These are phyloP conservation scores for Naganishia vishniacii DNA, from an alignment of 768 basidiomycete species.

Conservation along the genomic window DNA sequence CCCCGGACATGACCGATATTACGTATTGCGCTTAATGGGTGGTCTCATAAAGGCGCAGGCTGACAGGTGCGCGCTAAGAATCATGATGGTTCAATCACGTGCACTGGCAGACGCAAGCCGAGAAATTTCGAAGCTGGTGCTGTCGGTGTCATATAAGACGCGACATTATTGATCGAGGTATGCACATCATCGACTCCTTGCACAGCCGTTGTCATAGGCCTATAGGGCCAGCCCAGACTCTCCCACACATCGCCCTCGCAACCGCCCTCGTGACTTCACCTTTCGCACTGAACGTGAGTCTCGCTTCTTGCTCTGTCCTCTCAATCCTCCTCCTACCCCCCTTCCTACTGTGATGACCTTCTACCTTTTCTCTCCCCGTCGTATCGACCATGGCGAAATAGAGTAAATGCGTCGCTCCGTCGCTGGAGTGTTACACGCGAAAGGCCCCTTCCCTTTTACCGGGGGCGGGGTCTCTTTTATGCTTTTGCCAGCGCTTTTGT, in stretches of 20 bases:
- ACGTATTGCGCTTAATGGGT: background rate
- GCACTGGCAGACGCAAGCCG: background rate
- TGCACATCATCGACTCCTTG: too few relatives aligned
- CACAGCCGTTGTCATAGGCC: too few relatives aligned
- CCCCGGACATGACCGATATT: too few relatives aligned
- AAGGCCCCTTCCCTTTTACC: constrained; percentile 26
- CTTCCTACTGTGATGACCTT: constrained; percentile 46
- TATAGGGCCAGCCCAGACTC: too few relatives aligned
- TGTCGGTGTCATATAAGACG: constrained; percentile 1
- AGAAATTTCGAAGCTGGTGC: constrained; percentile 14
- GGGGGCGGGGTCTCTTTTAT: constrained; percentile 39
- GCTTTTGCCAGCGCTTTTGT: constrained; percentile 51
- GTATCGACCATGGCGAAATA: constrained; percentile 50
- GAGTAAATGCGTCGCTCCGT: constrained; percentile 45
- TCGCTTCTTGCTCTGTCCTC: background rate
- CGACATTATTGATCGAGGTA: too few relatives aligned
- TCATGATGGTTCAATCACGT: background rate
- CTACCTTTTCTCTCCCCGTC: constrained; percentile 49
- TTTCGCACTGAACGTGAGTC: background rate
- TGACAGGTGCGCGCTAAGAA: background rate
- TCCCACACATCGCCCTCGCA: too few relatives aligned
- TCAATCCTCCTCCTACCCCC: constrained; percentile 9
- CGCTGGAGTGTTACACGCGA: constrained; percentile 43
- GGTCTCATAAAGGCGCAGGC: background rate
- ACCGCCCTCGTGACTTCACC: too few relatives aligned